Evolutionary conservation across 305 asterid species (phyloP), one percentile per base, ranked within the genome.

Genomic region (Salvia sclarea): DNA sequence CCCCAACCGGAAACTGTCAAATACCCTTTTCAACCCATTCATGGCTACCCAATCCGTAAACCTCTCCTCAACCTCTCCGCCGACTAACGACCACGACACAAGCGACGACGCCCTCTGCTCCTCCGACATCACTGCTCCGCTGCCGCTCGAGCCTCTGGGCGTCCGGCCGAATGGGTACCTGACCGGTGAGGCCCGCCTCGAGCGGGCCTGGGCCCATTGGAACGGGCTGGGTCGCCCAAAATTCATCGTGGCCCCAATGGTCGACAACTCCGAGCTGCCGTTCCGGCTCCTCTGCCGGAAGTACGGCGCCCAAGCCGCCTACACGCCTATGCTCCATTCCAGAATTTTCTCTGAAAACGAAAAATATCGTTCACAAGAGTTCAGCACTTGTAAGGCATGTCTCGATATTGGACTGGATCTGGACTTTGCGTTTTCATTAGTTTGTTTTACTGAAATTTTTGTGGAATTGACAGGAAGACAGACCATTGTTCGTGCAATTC

Each of bases 261-360:
- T 93, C 62, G 98, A 90, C 80, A 90, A 93, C 82, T 93, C 98
- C 24, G 98, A 93, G 85, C 85, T 93, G 0, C 98, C 96, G 5
- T 93, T 88, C 78, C 96, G 98, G 20, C 33, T 88, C 82, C 96
- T 90, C 56, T 93, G 98, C 76, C 84, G 98, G 4, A 90, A 87
- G 78, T 88, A 87, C 78, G 98, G 97, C 17, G 97, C 98, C 13
- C 80, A 87, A 55, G 98, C 96, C 17, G 98, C 98, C 21, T 93
- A 93, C 56, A 90, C 98, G 12, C 97, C 98, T 8, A 90, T 93
- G 98, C 91, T 93, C 25, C 97, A 93, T 68, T 84, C 97, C 5
- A 86, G 96, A 53, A 83, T 90, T 45, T 93, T 93, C 75, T 54
- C 76, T 0, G 96, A 93, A 73, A 89, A 63, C 22, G 91, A 87